Evolutionary conservation across 78 protist genomes (phyloP), one percentile per base, ranked within the genome.

Genomic region (Chrysochromulina tobinii): DNA sequence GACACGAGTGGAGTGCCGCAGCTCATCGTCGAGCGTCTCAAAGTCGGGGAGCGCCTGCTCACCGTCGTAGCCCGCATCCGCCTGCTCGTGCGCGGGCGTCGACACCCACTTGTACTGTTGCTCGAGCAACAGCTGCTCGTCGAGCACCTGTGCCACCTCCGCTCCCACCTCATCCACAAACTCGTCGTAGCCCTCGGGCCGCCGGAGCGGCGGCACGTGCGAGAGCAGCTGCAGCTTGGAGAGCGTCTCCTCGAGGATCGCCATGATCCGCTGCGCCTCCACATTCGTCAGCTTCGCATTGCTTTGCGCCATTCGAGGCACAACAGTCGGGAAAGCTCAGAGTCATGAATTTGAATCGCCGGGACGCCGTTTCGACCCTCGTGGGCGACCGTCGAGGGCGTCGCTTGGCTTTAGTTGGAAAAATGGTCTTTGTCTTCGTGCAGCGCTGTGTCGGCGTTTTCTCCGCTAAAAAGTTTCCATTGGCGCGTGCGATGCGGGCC

Each of bases 211-310:
- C 64, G 61, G 87, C 17, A 79, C 51, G 48, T 1, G 61, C 25
- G 89, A 23, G 55, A 85, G 54, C 2, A 67, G 61, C 53, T 66
- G 8, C 27, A 87, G 79, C 79, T 87, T 87, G 25, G 1, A 0
- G 5, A 50, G 11, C 58, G 79, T 20, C 77, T 87, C 90, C 25
- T 48, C 61, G 18, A 87, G 58, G 61, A 87, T n/a, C 18, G 58
- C 55, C 90, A 87, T 87, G 61, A 87, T 66, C 67, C 90, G 90
- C 90, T 87, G 90, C 61, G 90, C 90, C 90, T 87, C 90, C 51
- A 87, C 90, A 38, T 87, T 87, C 38, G 90, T 64, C 61, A 87
- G 90, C 90, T 86, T 86, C 61, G 61, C n/a, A 12, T 25, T 21
- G 23, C 69, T 15, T 64, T 59, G 64, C 64, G 38, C 38, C 38